Evolutionary conservation across 805 yeast species (phyloP), one percentile per base, ranked within the genome.

Genomic region (Hemisphaericaspora nanyangensis): DNA sequence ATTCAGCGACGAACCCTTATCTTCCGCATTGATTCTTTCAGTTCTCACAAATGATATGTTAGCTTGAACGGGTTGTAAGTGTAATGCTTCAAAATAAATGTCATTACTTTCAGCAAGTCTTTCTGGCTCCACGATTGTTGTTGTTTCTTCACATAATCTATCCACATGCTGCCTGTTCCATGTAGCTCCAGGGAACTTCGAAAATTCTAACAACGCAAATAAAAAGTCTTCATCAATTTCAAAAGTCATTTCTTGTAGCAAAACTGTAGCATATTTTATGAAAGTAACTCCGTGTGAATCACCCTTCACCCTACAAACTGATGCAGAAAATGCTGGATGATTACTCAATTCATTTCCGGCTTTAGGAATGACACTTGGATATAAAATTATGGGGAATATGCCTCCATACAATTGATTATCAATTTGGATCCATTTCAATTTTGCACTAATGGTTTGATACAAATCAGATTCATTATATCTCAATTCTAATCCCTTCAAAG

Each of bases 161-260:
- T 76, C 80, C 18, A 50, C 52, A 11, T 64, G 58, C 33, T 59
- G 55, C 13, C 52, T 51, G 40, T 79, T 74, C 90, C 91, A 83
- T n/a, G 81, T 65, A 0, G 93, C 88, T 1, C 91, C 93, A 0
- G 95, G 93, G 27, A 84, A 64, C 52, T 85, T 82, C 5, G 83
- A 73, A 51, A 89, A 88, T 31, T 89, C 96, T 31, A 90, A 58
- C 34, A 90, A 55, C 0, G 95, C 88, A 56, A 82, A 81, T 47
- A 91, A 58, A 59, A 93, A 88, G 56, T 91, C 96, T 61, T 93
- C 99, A 58, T 93, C 99, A 31, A 91, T 74, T 54, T 93, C 98
- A 32, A 93, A 64, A 0, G 97, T 81, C 76, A 93, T 76, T 54
- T 91, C 97, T 61, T 93, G 99, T 35, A 93, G 61, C 40, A 95